Conservation (phyloP, 1,139 yeast genomes). For the Geotrichum cucujoidarum region DNA sequence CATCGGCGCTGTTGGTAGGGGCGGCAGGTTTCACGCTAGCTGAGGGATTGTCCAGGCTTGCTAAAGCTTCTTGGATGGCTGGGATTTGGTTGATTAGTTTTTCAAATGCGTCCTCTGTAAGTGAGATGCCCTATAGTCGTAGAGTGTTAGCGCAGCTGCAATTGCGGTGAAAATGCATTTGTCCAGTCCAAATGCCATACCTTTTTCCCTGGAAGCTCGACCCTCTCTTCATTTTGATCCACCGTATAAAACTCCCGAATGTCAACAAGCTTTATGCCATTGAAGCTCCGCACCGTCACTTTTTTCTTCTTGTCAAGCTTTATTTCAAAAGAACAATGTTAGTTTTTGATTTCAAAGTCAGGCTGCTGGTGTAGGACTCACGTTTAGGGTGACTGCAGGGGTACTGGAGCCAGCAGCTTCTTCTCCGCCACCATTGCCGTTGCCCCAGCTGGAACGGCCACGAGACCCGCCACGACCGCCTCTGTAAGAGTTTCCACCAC, state of each 20-base stretch:
- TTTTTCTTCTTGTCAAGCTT: conserved; percentile 64
- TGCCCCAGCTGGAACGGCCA: conserved; percentile 5
- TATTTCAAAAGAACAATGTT: not conserved
- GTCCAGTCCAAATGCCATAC: conserved; percentile 29
- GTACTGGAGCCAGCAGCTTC: conserved; percentile 10
- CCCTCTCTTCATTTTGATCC: conserved; percentile 39
- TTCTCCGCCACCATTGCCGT: conserved; percentile 4
- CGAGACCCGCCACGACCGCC: conserved; percentile 13
- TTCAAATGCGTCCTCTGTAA: conserved; percentile 67
- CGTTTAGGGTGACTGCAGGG: conserved; percentile 16
- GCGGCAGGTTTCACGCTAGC: not conserved
- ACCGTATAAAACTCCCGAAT: conserved; percentile 76
- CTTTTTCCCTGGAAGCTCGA: conserved; percentile 71
- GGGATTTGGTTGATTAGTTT: conserved; percentile 48
- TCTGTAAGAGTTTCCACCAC: not conserved
- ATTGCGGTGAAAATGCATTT: no score
- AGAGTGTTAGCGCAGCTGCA: not conserved
- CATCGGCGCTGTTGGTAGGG: not conserved
- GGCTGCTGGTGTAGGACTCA: conserved; percentile 5
- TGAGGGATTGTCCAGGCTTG: conserved; percentile 23
- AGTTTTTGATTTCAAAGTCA: not conserved
- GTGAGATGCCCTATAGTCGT: conserved; percentile 55
- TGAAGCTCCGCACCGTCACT: conserved; percentile 66
- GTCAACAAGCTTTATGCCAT: conserved; percentile 61
- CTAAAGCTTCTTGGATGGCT: conserved; percentile 59